Evolutionary conservation across 1,139 yeast species (phyloP), one percentile per base, ranked within the genome.

Genomic region (Zygosaccharomyces pseudobailii): DNA sequence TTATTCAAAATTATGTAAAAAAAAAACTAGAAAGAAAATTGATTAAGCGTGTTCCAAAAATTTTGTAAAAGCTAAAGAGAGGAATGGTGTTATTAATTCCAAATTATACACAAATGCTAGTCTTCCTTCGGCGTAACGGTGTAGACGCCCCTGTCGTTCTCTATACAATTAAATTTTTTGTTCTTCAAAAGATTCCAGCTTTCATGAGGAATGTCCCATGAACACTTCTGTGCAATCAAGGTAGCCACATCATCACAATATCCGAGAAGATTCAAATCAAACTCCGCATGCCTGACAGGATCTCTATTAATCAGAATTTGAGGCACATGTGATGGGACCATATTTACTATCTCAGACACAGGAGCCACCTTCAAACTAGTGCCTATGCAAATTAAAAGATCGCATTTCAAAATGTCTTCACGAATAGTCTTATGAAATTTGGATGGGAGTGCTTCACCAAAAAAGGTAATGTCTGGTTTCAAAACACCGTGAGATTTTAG

Each of bases 281-380:
- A 92, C 57, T 84, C 87, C 44, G 82, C 74, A 63, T 87, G 92
- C 39, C 73, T 73, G n/a, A 88, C 84, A 0, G 87, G 82, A 57
- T 88, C 95, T 59, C 79, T 80, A 61, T 89, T 88, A 51, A 92
- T 84, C 48, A 88, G 72, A 4, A 92, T 74, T 64, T 90, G 97
- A 0, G 97, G 97, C 1, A 88, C 80, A 30, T 76, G 66, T 20
- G 77, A 77, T 0, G 87, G 84, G 1, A 89, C 67, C 65, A 79
- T 74, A 49, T 87, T 82, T n/a, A 89, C 89, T 40, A 92, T 87
- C 49, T 88, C 90, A 40, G 92, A 84, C n/a, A 92, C 97, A 0
- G 98, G 98, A 0, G 96, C 90, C 27, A 92, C 98, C 63, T 90
- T 88, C 50, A 92, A 74, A 22, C 97, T 90, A 0, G 98, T 92